These are phyloP conservation scores for Calvatia gigantea DNA, from an alignment of 768 basidiomycete species.

Conservation along the genomic window DNA sequence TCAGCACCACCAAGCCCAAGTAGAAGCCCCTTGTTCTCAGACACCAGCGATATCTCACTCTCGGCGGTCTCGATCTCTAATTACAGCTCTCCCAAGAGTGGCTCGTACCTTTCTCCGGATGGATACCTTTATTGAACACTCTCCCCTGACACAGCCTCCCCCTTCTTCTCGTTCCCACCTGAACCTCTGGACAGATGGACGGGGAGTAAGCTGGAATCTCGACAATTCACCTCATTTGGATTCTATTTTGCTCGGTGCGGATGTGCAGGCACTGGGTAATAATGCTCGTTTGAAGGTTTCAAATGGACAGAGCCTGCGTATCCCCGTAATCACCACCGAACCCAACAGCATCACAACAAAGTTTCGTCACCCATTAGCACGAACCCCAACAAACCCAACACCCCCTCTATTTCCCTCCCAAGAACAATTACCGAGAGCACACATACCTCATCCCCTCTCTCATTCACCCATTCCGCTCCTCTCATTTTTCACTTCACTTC, in stretches of 20 bases:
- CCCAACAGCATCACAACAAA: neutral
- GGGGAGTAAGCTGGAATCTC: neutral
- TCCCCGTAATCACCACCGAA: neutral
- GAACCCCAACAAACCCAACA: neutral
- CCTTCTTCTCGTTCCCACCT: neutral
- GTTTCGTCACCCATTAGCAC: neutral
- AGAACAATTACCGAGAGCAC: neutral
- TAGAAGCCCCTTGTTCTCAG: slow-evolving; percentile 13
- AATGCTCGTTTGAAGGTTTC: neutral
- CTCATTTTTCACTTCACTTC: slow-evolving; percentile 31
- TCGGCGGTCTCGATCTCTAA: slow-evolving; percentile 12
- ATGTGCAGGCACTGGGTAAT: neutral
- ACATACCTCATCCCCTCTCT: slow-evolving; percentile 19
- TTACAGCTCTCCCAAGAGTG: neutral
- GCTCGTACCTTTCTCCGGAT: neutral
- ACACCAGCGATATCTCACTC: slow-evolving; percentile 4
- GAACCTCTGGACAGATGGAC: neutral
- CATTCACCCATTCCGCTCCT: slow-evolving; percentile 33
- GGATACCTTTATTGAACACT: neutral
- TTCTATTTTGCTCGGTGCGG: neutral
- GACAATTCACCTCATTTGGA: neutral
- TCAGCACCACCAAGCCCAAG: slow-evolving; percentile 18
- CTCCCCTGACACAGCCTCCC: neutral
- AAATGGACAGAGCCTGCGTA: neutral
- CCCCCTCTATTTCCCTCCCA: neutral